A percentile compares a stretch with the other conserved stretches of the same genome.
Evolutionary conservation across 176 grass and related monocot genomes (phyloP).

Genomic region (Ananas comosus): DNA sequence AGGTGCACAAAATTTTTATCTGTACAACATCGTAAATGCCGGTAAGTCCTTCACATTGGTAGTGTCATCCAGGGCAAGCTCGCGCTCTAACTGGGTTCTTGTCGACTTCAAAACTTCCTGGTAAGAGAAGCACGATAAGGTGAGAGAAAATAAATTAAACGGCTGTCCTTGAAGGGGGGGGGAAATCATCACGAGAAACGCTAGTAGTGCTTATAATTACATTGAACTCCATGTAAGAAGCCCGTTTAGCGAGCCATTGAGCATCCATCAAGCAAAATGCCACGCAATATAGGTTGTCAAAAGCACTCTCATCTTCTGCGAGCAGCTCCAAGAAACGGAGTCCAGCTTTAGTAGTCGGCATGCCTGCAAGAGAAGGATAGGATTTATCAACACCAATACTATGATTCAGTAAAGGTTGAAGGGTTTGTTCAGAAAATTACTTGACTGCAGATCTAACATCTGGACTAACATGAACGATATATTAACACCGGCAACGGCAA

Average conservation of each 20-base stretch:
- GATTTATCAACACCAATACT: not conserved
- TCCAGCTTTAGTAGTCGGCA: slow-evolving; percentile 63
- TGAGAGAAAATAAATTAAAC: not conserved
- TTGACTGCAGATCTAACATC: slow-evolving; percentile 80
- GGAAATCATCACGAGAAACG: not conserved
- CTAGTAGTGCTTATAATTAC: slow-evolving; percentile 20
- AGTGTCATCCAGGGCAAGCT: slow-evolving; percentile 64
- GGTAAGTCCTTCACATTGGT: slow-evolving; percentile 59
- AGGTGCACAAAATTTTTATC: not conserved
- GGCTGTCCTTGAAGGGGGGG: not conserved
- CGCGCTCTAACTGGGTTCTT: slow-evolving; percentile 71
- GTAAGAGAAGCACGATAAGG: slow-evolving; percentile 6
- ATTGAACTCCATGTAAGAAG: slow-evolving; percentile 98
- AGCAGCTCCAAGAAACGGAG: slow-evolving; percentile 71
- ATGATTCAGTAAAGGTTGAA: not conserved
- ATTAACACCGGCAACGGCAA: slow-evolving; percentile 89
- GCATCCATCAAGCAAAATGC: slow-evolving; percentile 87
- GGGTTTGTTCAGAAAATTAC: slow-evolving; percentile 18
- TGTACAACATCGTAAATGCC: slow-evolving; percentile 73
- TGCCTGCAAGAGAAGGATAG: slow-evolving; percentile 23
- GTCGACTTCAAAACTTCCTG: slow-evolving; percentile 93
- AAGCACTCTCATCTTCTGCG: slow-evolving; percentile 57
- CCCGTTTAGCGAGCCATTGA: slow-evolving; percentile 77
- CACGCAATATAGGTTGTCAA: slow-evolving; percentile 81
- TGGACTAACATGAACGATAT: slow-evolving; percentile 98